Base-by-base conservation (phyloP, 2,329 filamentous ascomycete species). In the Byssothecium circinans region DNA sequence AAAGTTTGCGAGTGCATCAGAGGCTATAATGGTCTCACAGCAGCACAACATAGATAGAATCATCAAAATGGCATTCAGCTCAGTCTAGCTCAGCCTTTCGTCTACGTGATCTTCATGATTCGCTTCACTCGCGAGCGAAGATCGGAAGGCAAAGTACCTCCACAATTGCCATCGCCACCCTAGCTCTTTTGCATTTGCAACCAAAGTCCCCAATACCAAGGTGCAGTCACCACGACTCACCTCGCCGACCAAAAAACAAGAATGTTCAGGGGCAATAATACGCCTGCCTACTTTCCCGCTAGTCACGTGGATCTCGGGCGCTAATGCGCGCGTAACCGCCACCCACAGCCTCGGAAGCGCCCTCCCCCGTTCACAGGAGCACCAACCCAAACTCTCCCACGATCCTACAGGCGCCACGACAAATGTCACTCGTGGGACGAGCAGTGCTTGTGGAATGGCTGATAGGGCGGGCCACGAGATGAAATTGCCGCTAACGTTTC, bases 341-440 rank as follows among this genome's bases (percentile, higher is more conserved):
- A 44, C 33, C 43, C 44, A 34, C 8, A 22, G 22, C 15, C 11
- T 33, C 44, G 49, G 49, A 27, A 27, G 17, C 18, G 18, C 23
- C 30, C 12, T 22, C 22, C 41, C 34, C 43, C 43, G 43, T 41
- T 19, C 25, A 33, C 41, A 25, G 10, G 23, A 25, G 23, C 23
- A 10, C 23, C 23, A 25, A n/a, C 23, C 23, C 49, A 47, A 41
- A 39, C 39, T 43, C 35, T 33, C 29, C 23, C 27, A 35, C 32
- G 44, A 41, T 38, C 27, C 19, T 25, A 20, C 12, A 18, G 43
- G 17, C 44, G 49, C 49, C 41, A 47, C 44, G 41, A 51, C 44
- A 51, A 30, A 39, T 51, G 41, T 51, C 49, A 47, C 43, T 30
- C 33, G 33, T 43, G 45, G 43, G 32, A 38, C 43, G 41, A 45